Evolutionary conservation across 192 early-diverging fungal genomes (phyloP), one percentile per base, ranked within the genome.

Genomic region (Backusella macrospora): DNA sequence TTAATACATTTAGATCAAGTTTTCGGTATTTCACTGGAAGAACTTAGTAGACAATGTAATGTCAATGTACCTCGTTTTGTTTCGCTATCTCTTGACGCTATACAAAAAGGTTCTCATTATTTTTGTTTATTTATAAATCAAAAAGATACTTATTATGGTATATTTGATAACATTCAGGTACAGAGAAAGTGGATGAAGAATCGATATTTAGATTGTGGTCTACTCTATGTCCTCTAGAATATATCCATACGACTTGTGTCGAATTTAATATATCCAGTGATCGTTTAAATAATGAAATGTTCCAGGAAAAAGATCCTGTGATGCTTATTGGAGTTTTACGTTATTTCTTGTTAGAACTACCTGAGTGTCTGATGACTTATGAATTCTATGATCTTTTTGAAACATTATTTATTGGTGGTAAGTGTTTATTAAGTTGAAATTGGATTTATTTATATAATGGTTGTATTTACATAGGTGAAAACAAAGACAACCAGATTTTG

Each of bases 1-100:
- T 44, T 65, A 48, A 38, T 67, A 18, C 16, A 4, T 43, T 13
- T 71, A 89, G 90, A 90, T 81, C 92, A 94, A 84, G 81, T 90
- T 21, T 94, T 94, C 83, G 92, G 91, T 34, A 89, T 94, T 47
- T 75, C 89, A 16, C 85, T 94, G 48, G 90, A 89, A 23, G 90
- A 91, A 73, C 85, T 89, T 63, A 83, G 86, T 34, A 81, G 88
- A 62, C 83, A 88, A 38, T 85, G 85, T 39, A 80, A 86, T 45
- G 84, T 86, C 70, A 81, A 77, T 68, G 84, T 90, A 9, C 92
- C 92, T 21, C 78, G 86, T 63, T 81, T 94, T 43, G 82, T 90
- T 0, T 81, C 81, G 48, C 85, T 88, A 76, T 79, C 85, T 8
- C 77, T 94, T 43, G 86, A 84, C 38, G 81, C 86, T 5, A 86